Evolutionary conservation across 306 rosid species (phyloP).

Genomic region (Medicago ruthenica): DNA sequence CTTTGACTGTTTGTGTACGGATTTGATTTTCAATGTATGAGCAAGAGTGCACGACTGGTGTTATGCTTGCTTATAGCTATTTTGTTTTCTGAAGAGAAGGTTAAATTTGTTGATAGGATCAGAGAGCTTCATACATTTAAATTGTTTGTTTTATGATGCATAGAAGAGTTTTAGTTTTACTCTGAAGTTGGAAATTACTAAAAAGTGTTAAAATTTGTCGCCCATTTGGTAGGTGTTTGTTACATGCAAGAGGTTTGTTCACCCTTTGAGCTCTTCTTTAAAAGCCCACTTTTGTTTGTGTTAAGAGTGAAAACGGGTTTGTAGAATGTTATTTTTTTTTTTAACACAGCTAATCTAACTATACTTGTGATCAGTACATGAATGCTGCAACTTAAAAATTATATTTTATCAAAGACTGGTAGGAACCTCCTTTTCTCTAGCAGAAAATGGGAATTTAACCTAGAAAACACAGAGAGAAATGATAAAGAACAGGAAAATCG

Average conservation of each 20-base stretch:
- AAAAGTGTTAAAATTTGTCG: neutral
- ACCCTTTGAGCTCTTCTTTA: slow-evolving; percentile 5
- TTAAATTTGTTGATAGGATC: slow-evolving; percentile 10
- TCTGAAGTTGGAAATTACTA: slow-evolving; percentile 8
- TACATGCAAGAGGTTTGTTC: neutral
- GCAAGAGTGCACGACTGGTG: neutral
- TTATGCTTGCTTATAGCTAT: slow-evolving; percentile 1
- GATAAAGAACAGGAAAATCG: slow-evolving; percentile 7
- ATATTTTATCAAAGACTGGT: neutral
- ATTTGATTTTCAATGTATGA: slow-evolving; percentile 12
- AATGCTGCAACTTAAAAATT: neutral
- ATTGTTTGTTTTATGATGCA: neutral
- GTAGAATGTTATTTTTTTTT: neutral
- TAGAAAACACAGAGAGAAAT: neutral
- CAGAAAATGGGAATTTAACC: neutral
- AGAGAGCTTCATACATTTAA: slow-evolving; percentile 1
- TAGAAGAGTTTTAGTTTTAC: neutral
- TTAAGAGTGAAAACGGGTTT: slow-evolving; percentile 6
- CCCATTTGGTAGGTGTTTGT: slow-evolving; percentile 9
- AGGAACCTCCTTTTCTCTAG: neutral
- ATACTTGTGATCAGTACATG: neutral
- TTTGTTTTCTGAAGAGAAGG: slow-evolving; percentile 6
- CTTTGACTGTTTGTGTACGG: slow-evolving; percentile 18
- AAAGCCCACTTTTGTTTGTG: neutral
- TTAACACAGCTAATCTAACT: slow-evolving; percentile 7